These are phyloP conservation scores for Tetrahymena borealis DNA, from an alignment of 73 alveolate genomes.

Conservation along the genomic window DNA sequence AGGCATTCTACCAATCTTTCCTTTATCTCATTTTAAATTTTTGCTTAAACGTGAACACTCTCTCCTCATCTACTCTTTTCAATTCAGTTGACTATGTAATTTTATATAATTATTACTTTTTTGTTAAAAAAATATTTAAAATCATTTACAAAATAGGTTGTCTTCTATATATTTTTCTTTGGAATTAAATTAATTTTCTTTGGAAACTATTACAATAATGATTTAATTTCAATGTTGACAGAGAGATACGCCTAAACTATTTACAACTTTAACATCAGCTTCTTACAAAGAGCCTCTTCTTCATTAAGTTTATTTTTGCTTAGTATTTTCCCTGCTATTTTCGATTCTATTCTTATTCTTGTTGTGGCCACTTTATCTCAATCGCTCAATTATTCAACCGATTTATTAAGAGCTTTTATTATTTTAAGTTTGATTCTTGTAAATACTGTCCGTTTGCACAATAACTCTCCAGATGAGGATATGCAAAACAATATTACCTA, in stretches of 20 bases:
- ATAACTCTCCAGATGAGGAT: not conserved
- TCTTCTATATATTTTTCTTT: not conserved
- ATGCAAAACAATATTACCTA: not conserved
- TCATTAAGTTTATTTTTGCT: not conserved
- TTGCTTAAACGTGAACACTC: not conserved
- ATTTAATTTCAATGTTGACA: not conserved
- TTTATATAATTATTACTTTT: not conserved
- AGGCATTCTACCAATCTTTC: not conserved
- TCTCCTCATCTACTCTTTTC: not conserved
- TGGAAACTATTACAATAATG: not conserved
- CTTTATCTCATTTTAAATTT: not conserved
- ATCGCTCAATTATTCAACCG: not conserved
- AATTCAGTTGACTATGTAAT: not conserved
- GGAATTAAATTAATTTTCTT: not conserved
- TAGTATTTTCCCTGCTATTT: not conserved
- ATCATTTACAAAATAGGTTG: not conserved
- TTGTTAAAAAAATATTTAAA: not conserved
- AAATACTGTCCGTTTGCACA: not conserved
- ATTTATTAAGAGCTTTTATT: not conserved
- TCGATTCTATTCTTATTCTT: not conserved
- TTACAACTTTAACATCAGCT: not conserved
- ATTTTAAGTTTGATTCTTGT: not conserved
- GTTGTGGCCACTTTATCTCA: not conserved
- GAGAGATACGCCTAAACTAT: not conserved
- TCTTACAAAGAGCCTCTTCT: not conserved